Evolutionary conservation across 2,329 filamentous ascomycete species (phyloP), one percentile per base, ranked within the genome.

Genomic region (Hypoxylon sp.): DNA sequence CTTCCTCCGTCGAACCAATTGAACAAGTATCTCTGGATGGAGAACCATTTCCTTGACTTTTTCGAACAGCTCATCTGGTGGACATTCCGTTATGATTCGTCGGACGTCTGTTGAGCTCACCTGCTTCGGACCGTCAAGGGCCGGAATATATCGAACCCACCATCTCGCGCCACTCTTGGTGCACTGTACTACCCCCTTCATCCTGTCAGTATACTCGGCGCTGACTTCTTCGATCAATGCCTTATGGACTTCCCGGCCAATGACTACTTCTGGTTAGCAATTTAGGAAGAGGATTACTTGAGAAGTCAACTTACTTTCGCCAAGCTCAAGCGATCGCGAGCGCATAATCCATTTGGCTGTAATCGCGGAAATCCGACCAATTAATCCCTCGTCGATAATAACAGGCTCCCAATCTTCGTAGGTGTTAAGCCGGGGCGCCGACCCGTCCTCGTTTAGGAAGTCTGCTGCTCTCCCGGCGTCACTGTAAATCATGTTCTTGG

Each of bases 1-100:
- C 8, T 30, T 6, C 22, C n/a, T n/a, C n/a, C n/a, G n/a, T n/a
- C n/a, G n/a, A 28, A 48, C 19, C 15, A 30, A 17, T 30, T 19
- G 11, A 26, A 48, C 22, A 17, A 48, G 44, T 28, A 30, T 30
- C 24, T 30, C 48, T 80, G 7, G 79, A 81, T 49, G 24, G 24
- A 59, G 43, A 17, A 15, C 52, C 11, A 6, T 56, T 5, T 8
- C 41, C 19, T 56, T 52, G 22, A 56, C 47, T 15, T n/a, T 52
- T 22, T 56, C 32, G 17, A 26, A 43, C 26, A 56, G 13, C 10
- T 52, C 4, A 48, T 43, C 32, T 13, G 8, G 6, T 13, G 39
- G 41, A n/a, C 15, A 19, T 26, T 10, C 26, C 19, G 1, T 6
- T 19, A 62, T 56, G 41, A 6, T 41, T 15, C 47, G 28, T 43